Percentiles rank a stretch among this genome's conserved stretches.
phyloP scores from a whole-genome alignment of 345 rosid genomes.

The Sisymbrium irio region DNA sequence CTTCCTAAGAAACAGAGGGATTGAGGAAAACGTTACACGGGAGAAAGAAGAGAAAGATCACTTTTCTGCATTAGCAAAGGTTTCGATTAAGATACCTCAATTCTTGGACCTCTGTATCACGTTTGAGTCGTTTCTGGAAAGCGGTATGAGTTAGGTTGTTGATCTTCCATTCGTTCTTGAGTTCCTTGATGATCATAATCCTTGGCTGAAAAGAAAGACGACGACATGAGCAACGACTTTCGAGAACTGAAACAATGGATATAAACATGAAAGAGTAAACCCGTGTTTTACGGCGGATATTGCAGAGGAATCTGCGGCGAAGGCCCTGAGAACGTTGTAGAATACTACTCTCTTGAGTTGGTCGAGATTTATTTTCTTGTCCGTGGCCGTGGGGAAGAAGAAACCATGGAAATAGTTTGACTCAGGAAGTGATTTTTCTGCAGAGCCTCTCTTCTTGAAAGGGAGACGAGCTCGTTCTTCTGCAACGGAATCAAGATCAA shows the following conservation, averaged over 20 bases:
- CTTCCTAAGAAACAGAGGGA: slow-evolving; percentile 17
- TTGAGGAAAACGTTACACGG: not conserved
- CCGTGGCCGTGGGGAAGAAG: not conserved
- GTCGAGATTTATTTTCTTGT: not conserved
- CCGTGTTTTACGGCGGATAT: slow-evolving; percentile 8
- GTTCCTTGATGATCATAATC: not conserved
- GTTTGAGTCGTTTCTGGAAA: not conserved
- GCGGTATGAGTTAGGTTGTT: not conserved
- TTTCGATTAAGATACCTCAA: slow-evolving; percentile 1
- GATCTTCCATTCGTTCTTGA: not conserved
- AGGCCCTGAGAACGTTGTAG: slow-evolving; percentile 8
- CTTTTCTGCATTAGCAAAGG: not conserved
- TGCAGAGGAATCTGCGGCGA: not conserved
- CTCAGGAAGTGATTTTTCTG: no score
- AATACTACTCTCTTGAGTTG: not conserved
- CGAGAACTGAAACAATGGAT: not conserved
- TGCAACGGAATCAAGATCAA: slow-evolving; percentile 18
- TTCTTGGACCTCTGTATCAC: not conserved
- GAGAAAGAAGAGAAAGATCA: not conserved
- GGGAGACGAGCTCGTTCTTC: not conserved
- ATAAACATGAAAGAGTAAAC: not conserved
- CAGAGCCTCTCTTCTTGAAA: slow-evolving; percentile 7
- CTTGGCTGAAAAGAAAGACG: slow-evolving; percentile 12
- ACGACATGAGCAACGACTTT: not conserved
- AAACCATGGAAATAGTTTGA: not conserved